phyloP scores from a whole-genome alignment of 768 basidiomycete genomes.

The Clathrus columnatus region DNA sequence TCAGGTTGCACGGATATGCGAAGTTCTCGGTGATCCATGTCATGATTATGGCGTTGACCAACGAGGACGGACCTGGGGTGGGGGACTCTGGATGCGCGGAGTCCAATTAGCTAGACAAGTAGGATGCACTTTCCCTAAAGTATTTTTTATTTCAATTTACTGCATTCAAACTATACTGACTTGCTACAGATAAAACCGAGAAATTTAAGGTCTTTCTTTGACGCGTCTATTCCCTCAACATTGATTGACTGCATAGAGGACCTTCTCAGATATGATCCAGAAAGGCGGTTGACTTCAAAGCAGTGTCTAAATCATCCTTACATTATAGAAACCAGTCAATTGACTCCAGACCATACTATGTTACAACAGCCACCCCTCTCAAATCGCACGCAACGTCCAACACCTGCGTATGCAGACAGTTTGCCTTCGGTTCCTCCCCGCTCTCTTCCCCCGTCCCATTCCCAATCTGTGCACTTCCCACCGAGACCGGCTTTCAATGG shows the following conservation, averaged over 20 bases:
- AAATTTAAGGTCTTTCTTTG: slow-evolving; percentile 67
- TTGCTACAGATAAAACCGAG: slow-evolving; percentile 48
- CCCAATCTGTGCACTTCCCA: slow-evolving; percentile 24
- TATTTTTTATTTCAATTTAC: slow-evolving; percentile 28
- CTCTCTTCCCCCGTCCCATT: slow-evolving; percentile 41
- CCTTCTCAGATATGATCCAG: slow-evolving; percentile 87
- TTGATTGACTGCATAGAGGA: slow-evolving; percentile 89
- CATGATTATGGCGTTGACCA: slow-evolving; percentile 74
- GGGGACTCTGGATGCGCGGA: slow-evolving; percentile 81
- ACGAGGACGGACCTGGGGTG: slow-evolving; percentile 63
- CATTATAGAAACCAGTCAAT: slow-evolving; percentile 67
- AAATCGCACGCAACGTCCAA: slow-evolving; percentile 20
- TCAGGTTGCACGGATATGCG: slow-evolving; percentile 85
- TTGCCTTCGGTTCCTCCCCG: slow-evolving; percentile 35
- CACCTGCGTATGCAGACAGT: slow-evolving; percentile 24
- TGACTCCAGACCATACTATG: slow-evolving; percentile 52
- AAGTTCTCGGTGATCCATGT: slow-evolving; percentile 87
- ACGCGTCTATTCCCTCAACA: slow-evolving; percentile 63
- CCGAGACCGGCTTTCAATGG: slow-evolving; percentile 28
- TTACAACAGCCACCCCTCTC: slow-evolving; percentile 19
- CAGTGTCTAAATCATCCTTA: slow-evolving; percentile 88
- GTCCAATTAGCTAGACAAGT: slow-evolving; percentile 79
- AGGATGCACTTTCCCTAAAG: slow-evolving; percentile 87
- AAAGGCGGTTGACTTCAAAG: slow-evolving; percentile 71
- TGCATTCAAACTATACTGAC: slow-evolving; percentile 2